Evolutionary conservation across 441 rosid species (phyloP), one percentile per base, ranked within the genome.

Genomic region (Bocquillonia castaneifolia): DNA sequence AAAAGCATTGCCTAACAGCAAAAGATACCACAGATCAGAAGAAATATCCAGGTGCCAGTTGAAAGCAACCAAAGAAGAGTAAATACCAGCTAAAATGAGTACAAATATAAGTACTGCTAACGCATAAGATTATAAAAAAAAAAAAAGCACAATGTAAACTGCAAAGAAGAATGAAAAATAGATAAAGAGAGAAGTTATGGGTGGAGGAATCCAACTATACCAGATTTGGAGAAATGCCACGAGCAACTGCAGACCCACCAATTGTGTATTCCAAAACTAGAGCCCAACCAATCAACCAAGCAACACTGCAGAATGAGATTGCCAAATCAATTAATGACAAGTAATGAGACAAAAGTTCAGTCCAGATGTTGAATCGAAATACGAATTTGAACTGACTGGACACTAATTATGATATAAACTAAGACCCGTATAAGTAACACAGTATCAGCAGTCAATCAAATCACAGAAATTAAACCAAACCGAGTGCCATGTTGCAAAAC

Each of bases 251-350:
- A 8, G 99, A 78, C 23, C 99, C 99, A 69, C 99, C 96, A 58
- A 94, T 88, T 6, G 99, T 88, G 73, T 94, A 94, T 79, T 94
- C 99, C 73, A 94, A 80, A 71, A 94, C 81, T 36, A 94, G 77
- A 26, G 92, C 97, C 99, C 99, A 94, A 67, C 97, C 99, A 62
- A 91, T 81, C 80, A 94, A 72, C 99, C 99, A 94, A 17, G 99
- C 99, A 55, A 88, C 88, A 29, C 99, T 91, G 81, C 37, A 74
- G 36, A 71, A 76, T 14, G 15, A 59, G 20, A 72, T 59, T 22
- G 13, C 29, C 55, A 14, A 48, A 64, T 47, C 59, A 66, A n/a
- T 4, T 48, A 59, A 59, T 17, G 34, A 29, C 65, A 64, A 59
- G 20, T 40, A 13, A 18, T 25, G 36, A 64, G 10, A 20, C 5